These are phyloP conservation scores for Aspergillus costaricaensis DNA, from an alignment of 2,329 filamentous ascomycete species.

Conservation along the genomic window DNA sequence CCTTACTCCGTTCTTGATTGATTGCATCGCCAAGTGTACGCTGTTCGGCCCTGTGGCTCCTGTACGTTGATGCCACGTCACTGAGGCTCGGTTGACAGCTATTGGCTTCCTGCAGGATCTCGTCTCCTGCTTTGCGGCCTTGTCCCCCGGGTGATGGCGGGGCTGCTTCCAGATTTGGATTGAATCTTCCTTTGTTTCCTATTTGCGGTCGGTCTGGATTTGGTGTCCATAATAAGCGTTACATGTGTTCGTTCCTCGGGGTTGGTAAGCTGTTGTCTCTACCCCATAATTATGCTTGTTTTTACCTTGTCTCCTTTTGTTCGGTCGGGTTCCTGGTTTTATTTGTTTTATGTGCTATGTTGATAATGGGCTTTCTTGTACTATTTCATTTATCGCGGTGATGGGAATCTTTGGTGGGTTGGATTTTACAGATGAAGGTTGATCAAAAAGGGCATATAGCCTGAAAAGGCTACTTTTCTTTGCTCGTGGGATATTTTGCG, in stretches of 20 bases:
- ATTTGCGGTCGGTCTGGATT: slow-evolving; percentile 13
- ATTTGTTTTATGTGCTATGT: slow-evolving; percentile 22
- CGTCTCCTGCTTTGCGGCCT: neutral
- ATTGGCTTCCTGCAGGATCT: neutral
- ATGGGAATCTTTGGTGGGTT: slow-evolving; percentile 2
- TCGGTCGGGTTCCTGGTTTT: slow-evolving; percentile 16
- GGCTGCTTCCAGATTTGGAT: slow-evolving; percentile 4
- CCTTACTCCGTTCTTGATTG: neutral
- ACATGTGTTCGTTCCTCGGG: slow-evolving; percentile 9
- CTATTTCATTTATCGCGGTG: slow-evolving; percentile 15
- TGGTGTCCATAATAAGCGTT: slow-evolving; percentile 8
- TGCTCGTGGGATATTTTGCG: slow-evolving; percentile 8
- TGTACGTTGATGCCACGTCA: slow-evolving; percentile 1
- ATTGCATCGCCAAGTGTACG: neutral
- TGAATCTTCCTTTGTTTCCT: slow-evolving; percentile 7
- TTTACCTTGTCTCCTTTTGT: slow-evolving; percentile 10
- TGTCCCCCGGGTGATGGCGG: neutral
- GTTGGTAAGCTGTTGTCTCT: slow-evolving; percentile 18
- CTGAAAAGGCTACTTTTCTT: slow-evolving; percentile 14
- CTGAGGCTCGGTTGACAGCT: neutral
- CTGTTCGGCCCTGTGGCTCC: neutral
- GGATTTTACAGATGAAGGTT: slow-evolving; percentile 17
- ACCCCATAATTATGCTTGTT: slow-evolving; percentile 13
- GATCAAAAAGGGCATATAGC: slow-evolving; percentile 20
- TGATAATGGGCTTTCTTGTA: slow-evolving; percentile 21